These are phyloP conservation scores for Phaeosphaeria sp. DNA, from an alignment of 2,329 filamentous ascomycete species.

Conservation along the genomic window DNA sequence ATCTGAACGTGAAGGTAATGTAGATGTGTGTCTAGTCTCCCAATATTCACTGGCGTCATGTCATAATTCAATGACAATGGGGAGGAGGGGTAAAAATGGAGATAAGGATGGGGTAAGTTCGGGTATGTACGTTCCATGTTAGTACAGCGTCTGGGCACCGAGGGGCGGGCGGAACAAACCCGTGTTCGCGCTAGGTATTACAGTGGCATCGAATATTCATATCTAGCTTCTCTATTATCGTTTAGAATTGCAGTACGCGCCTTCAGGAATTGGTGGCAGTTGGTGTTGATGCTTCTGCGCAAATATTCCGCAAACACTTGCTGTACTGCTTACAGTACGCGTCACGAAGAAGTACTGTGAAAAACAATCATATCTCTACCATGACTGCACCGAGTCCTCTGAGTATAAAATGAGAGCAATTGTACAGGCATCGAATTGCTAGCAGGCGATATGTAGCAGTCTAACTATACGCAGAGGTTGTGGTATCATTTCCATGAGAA, in stretches of 20 bases:
- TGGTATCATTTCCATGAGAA: constrained; percentile 20
- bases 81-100: too few relatives aligned
- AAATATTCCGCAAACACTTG: not conserved
- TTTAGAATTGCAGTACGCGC: not conserved
- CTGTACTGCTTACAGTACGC: not conserved
- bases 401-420: not conserved
- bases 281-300: not conserved
- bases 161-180: not conserved
- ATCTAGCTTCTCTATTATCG: not conserved
- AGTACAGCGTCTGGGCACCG: not conserved
- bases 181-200: not conserved
- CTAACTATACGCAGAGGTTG: constrained; percentile 15
- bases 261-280: not conserved
- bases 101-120: not conserved
- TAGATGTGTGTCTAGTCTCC: not conserved
- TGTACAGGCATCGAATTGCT: not conserved
- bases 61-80: not conserved
- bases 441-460: constrained; percentile 2
- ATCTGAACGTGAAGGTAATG: not conserved
- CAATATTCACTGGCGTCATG: not conserved
- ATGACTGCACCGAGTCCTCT: not conserved
- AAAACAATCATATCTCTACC: too few relatives aligned
- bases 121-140: constrained; percentile 1
- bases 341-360: not conserved
- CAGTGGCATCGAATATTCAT: not conserved